Conservation (phyloP, 1,284 basidiomycete species). For the Cerioporus squamosus region DNA sequence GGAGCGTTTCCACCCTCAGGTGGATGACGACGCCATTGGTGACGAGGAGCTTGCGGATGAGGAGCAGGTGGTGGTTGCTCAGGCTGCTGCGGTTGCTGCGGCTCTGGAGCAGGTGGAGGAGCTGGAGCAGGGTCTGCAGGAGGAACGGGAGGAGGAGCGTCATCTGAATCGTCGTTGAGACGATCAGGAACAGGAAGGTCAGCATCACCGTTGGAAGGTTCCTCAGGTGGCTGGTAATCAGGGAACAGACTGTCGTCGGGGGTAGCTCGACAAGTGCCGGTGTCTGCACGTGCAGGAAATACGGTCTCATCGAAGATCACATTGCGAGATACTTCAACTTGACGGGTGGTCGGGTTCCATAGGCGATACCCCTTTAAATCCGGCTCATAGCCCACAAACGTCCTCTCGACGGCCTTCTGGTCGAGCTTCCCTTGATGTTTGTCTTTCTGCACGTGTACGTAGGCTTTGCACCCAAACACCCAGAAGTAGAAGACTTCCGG, state of each 20-base stretch:
- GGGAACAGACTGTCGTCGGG: not conserved
- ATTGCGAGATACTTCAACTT: conserved; percentile 8
- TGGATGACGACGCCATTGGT: too few relatives aligned
- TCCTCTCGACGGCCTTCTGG: conserved; percentile 13
- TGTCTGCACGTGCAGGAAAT: not conserved
- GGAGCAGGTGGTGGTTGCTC: too few relatives aligned
- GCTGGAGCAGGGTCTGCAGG: too few relatives aligned
- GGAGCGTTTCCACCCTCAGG: too few relatives aligned
- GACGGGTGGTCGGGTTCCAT: conserved; percentile 14
- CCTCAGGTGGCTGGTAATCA: not conserved
- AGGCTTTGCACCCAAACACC: conserved; percentile 21
- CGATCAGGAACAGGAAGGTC: too few relatives aligned
- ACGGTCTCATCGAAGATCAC: conserved; percentile 12
- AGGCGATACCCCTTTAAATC: conserved; percentile 16
- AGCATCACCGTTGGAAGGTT: too few relatives aligned
- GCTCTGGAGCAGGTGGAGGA: too few relatives aligned
- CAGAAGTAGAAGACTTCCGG: conserved; percentile 21
- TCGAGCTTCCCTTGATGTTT: conserved; percentile 3
- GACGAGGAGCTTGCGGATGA: too few relatives aligned
- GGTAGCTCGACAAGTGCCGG: not conserved
- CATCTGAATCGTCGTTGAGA: too few relatives aligned
- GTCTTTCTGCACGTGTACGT: conserved; percentile 2
- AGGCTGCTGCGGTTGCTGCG: too few relatives aligned
- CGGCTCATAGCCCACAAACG: conserved; percentile 12
- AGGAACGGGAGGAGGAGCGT: too few relatives aligned